Conservation (phyloP, 371 early-diverging fungal genomes). For the Circinella minor region DNA sequence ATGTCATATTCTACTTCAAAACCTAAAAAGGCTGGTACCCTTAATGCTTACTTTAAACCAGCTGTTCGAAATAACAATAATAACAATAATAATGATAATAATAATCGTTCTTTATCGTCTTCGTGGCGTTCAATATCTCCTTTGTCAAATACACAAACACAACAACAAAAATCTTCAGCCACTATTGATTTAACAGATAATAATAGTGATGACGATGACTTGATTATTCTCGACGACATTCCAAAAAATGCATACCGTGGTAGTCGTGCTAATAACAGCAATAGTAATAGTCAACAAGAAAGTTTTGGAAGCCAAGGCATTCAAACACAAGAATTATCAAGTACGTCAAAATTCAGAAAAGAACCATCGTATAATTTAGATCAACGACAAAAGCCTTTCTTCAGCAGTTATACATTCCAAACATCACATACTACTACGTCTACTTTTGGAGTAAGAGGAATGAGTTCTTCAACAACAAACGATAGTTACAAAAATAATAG, state of each 20-base stretch:
- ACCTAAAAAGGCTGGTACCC: not conserved
- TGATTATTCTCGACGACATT: not conserved
- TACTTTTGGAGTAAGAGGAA: too few relatives aligned
- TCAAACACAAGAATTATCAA: not conserved
- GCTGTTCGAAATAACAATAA: not conserved
- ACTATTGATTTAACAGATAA: too few relatives aligned
- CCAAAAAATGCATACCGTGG: not conserved
- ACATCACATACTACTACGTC: too few relatives aligned
- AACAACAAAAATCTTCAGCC: too few relatives aligned
- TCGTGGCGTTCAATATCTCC: too few relatives aligned
- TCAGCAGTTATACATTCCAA: not conserved
- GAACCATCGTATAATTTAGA: not conserved
- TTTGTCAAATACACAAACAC: too few relatives aligned
- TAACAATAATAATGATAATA: not conserved
- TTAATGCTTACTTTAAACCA: not conserved
- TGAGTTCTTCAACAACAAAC: not conserved
- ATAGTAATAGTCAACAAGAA: not conserved
- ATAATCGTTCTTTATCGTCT: too few relatives aligned
- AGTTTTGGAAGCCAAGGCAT: conserved; percentile 1
- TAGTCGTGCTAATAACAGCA: not conserved
- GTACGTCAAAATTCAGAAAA: not conserved
- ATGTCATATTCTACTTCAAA: not conserved
- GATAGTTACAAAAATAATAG: too few relatives aligned
- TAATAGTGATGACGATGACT: not conserved
- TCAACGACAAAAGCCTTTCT: not conserved